These are phyloP conservation scores for Mycosphaerella sp. DNA, from an alignment of 2,329 filamentous ascomycete species.

Conservation along the genomic window DNA sequence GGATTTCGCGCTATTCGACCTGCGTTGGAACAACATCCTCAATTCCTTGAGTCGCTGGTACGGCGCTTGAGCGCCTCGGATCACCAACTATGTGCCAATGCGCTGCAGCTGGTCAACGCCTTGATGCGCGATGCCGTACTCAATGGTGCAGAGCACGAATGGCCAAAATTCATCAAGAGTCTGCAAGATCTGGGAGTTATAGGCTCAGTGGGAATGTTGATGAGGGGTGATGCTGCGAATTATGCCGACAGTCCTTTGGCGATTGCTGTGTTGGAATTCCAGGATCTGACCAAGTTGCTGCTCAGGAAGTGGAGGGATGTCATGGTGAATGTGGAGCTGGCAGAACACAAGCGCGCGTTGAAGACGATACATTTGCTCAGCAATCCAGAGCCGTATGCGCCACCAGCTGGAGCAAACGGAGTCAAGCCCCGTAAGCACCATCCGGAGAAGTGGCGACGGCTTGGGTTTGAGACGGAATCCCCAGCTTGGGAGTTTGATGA, in stretches of 20 bases:
- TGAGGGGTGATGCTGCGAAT: conserved; percentile 89
- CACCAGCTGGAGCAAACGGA: conserved; percentile 28
- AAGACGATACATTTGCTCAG: conserved; percentile 70
- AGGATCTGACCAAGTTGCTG: conserved; percentile 53
- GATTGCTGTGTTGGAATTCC: conserved; percentile 85
- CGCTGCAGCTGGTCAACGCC: conserved; percentile 90
- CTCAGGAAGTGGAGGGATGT: conserved; percentile 78
- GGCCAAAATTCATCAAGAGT: conserved; percentile 91
- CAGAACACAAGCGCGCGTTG: conserved; percentile 80
- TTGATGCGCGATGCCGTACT: conserved; percentile 87
- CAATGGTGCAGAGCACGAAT: conserved; percentile 70
- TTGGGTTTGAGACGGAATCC: conserved; percentile 88
- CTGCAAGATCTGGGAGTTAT: conserved; percentile 91
- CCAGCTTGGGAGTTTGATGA: conserved; percentile 79
- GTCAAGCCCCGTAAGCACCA: conserved; percentile 58
- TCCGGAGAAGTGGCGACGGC: conserved; percentile 83
- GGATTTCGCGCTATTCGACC: conserved; percentile 91
- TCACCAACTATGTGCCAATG: conserved; percentile 91
- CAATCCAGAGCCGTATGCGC: conserved; percentile 51
- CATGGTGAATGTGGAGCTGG: conserved; percentile 72
- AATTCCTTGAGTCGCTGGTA: conserved; percentile 92
- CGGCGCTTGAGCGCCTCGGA: conserved; percentile 88
- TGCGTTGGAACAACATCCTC: conserved; percentile 80
- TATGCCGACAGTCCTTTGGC: conserved; percentile 85
- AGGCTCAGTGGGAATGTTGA: conserved; percentile 79